phyloP scores from a whole-genome alignment of 2,329 filamentous ascomycete species.

The Pestalotiopsis sp. region DNA sequence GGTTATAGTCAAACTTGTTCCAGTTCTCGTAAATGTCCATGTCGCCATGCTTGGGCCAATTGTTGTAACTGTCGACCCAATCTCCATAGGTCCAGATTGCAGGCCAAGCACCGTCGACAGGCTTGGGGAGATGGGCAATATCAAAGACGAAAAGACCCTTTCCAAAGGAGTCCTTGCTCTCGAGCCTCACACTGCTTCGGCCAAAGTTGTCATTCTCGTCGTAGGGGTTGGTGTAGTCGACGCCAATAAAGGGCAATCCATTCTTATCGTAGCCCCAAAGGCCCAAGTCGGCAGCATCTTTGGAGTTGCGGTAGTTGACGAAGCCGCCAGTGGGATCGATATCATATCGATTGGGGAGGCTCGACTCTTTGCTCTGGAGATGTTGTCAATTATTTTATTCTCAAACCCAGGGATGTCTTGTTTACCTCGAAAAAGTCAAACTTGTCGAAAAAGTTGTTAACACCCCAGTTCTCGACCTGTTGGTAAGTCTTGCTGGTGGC shows the following conservation, averaged over 20 bases:
- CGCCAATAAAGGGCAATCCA: slow-evolving; percentile 41
- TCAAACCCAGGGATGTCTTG: neutral
- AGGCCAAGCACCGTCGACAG: slow-evolving; percentile 72
- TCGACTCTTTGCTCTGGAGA: neutral
- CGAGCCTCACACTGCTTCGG: slow-evolving; percentile 64
- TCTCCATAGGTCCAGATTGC: slow-evolving; percentile 59
- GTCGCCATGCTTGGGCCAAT: slow-evolving; percentile 51
- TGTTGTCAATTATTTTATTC: neutral
- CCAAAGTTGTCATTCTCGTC: slow-evolving; percentile 29
- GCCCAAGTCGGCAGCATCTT: slow-evolving; percentile 36
- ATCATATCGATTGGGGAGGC: slow-evolving; percentile 5
- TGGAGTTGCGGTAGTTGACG: slow-evolving; percentile 53
- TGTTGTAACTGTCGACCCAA: slow-evolving; percentile 2
- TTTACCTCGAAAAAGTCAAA: slow-evolving; percentile 44
- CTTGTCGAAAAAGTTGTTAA: slow-evolving; percentile 50
- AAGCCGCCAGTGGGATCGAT: slow-evolving; percentile 67
- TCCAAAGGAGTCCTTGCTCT: slow-evolving; percentile 64
- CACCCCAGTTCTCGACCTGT: slow-evolving; percentile 41
- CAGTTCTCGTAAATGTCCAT: slow-evolving; percentile 71
- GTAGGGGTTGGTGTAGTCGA: slow-evolving; percentile 27
- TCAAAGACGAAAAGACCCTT: slow-evolving; percentile 71
- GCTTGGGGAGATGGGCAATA: slow-evolving; percentile 68
- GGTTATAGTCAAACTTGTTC: slow-evolving; percentile 56
- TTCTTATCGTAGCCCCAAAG: slow-evolving; percentile 33
- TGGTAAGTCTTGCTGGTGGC: slow-evolving; percentile 36